Base-by-base conservation (phyloP, 129 eudicot genomes). In the Smallanthus sonchifolius region DNA sequence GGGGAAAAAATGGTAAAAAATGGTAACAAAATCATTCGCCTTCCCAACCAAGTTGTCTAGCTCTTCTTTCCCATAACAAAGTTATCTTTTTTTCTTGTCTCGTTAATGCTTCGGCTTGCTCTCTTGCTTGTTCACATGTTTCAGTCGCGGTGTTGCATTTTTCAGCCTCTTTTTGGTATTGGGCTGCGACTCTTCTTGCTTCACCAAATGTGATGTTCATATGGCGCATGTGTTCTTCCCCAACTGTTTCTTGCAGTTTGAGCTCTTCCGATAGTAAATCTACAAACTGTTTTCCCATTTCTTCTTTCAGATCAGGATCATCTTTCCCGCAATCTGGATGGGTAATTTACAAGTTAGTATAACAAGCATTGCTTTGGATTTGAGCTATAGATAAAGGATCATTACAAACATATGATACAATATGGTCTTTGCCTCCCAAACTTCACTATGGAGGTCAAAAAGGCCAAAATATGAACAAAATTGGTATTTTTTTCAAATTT, bases 251-350 rank as follows among this genome's bases (percentile, higher is more conserved):
- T 65, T 79, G 87, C 76, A 89, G 82, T 80, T 89, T 89, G 52
- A 92, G 70, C 76, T 92, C 97, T 80, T 92, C 96, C 0, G 97
- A 76, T 45, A 89, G 39, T 47, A 92, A 80, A 78, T 92, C 97
- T 76, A 89, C 93, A 82, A 85, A 85, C 52, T 92, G 96, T 76
- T 92, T 89, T 71, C 80, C 88, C 97, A 92, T 87, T 76, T 92
- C 97, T 83, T 89, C 92, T 69, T 87, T 89, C 35, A 92, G 82
- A 73, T 92, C 93, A 0, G 96, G 96, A 61, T 92, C 97, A 83
- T 80, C 92, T 67, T 88, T 88, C 56, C 93, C 96, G 57, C 97
- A 92, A 77, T 89, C 97, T 91, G 77, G 65, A 60, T 6, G 28
- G 38, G 36, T 20, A 35, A 24, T 24, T n/a, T 24, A 24, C 30